Base-by-base conservation (phyloP, 192 early-diverging fungal genomes). In the Mortierella claussenii region DNA sequence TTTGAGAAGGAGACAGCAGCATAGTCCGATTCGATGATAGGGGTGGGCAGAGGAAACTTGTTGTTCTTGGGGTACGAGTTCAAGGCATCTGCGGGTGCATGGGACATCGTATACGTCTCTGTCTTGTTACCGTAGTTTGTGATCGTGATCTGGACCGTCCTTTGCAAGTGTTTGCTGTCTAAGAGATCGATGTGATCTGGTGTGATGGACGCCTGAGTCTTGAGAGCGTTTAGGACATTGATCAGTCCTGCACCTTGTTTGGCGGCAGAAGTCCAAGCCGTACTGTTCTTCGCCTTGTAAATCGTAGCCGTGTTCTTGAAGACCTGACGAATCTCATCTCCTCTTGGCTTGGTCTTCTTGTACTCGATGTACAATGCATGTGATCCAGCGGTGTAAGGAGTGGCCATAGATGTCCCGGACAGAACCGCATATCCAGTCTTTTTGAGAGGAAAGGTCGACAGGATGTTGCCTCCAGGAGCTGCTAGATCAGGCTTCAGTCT, bases 231-330 rank as follows among this genome's bases (percentile, higher is more conserved):
- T 47, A 79, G 83, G 43, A 93, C 65, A 76, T 95, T 87, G 27
- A 97, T 80, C 27, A 96, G 79, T 20, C 96, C 96, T 44, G 81
- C 82, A 9, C 93, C 93, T 66, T 91, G 90, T 48, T 74, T 79
- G 27, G 85, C 80, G 13, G 89, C 87, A 18, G 90, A 67, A 11
- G 64, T 44, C 9, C 24, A 50, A 30, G 45, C 31, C 28, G 46
- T 66, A 15, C 56, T 53, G 17, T 17, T n/a, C 15, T 3, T 28
- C 31, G 66, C 56, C 52, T 48, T 60, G 10, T 36, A 46, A 30
- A 46, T 46, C 23, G 73, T 67, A 15, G 64, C 73, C 20, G 73
- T 76, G 24, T 65, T 65, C 64, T 76, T 76, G 64, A 76, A 61
- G 28, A 67, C 37, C 28, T 42, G 23, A 24, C 73, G 73, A 47